Percentiles rank a stretch among this genome's conserved stretches.
These are phyloP conservation scores for Neofusicoccum cordaticola DNA, from an alignment of 2,329 filamentous ascomycete genomes.

Conservation along the genomic window DNA sequence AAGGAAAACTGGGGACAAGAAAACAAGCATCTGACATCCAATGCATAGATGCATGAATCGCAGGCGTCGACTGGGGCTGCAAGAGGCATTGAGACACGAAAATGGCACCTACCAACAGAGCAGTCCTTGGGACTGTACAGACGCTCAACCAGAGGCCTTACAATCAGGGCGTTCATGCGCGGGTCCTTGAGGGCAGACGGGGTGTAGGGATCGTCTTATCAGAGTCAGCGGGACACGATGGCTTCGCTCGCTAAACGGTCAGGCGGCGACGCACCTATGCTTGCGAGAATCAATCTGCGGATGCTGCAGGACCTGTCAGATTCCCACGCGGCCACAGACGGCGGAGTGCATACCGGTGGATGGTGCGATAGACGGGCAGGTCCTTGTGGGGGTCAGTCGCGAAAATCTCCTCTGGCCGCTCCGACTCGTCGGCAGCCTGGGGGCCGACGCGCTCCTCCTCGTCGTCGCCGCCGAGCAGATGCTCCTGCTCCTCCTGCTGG, in stretches of 20 bases:
- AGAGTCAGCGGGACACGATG: not conserved
- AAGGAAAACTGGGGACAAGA: not conserved
- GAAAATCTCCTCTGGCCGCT: constrained; percentile 39
- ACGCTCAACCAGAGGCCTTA: constrained; percentile 79
- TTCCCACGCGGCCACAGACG: not conserved
- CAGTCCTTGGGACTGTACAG: constrained; percentile 77
- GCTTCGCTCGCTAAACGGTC: not conserved
- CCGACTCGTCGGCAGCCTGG: constrained; percentile 42
- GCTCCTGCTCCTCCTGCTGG: constrained; percentile 49
- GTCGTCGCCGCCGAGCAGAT: constrained; percentile 45
- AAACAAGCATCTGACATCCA: not conserved
- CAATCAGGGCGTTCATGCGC: constrained; percentile 75
- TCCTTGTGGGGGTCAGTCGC: constrained; percentile 57
- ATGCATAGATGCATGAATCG: too few relatives aligned
- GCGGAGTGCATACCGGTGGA: constrained; percentile 55
- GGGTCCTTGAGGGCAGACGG: constrained; percentile 76
- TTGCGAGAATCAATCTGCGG: constrained; percentile 45
- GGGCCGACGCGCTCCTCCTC: constrained; percentile 37
- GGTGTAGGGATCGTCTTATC: constrained; percentile 61
- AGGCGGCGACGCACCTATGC: constrained; percentile 38
- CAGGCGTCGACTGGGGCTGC: too few relatives aligned
- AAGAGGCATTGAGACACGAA: not conserved
- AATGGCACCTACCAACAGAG: constrained; percentile 59
- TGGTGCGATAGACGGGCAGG: constrained; percentile 73
- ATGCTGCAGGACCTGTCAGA: constrained; percentile 33